These are phyloP conservation scores for Nidularia pulvinata DNA, from an alignment of 768 basidiomycete species.

Conservation along the genomic window DNA sequence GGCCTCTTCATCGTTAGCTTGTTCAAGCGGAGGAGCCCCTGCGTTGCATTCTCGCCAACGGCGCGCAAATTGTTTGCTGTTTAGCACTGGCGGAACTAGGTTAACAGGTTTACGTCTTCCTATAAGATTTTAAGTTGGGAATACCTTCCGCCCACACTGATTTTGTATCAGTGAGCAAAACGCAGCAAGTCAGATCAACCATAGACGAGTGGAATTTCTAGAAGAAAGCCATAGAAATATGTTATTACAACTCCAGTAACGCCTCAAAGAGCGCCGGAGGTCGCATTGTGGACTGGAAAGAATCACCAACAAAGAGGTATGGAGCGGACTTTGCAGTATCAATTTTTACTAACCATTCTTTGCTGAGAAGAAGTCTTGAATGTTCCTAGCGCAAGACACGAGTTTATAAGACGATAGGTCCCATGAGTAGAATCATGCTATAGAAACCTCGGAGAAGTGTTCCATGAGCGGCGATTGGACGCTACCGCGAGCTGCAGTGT, in stretches of 20 bases:
- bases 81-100: constrained; percentile 38
- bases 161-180: constrained; percentile 76
- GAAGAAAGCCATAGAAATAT: not conserved
- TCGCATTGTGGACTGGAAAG: not conserved
- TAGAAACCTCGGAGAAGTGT: constrained; percentile 43
- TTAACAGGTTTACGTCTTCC: constrained; percentile 8
- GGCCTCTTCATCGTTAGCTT: constrained; percentile 48
- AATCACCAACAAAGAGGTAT: constrained; percentile 67
- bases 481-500: too few relatives aligned
- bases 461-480: constrained; percentile 31
- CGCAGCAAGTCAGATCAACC: constrained; percentile 54
- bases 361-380: constrained; percentile 52
- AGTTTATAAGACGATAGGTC: constrained; percentile 6
- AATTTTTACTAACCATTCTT: constrained; percentile 76
- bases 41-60: constrained; percentile 69
- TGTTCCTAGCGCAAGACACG: constrained; percentile 41
- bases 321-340: constrained; percentile 60
- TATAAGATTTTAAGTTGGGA: not conserved
- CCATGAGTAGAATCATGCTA: constrained; percentile 1
- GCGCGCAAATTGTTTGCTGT: constrained; percentile 58
- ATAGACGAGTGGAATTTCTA: constrained; percentile 68
- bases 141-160: constrained; percentile 76
- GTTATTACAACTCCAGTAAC: not conserved
- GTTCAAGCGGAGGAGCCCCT: constrained; percentile 20
- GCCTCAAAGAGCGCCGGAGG: not conserved